These are phyloP conservation scores for Barnettozyma botsteinii DNA, from an alignment of 805 yeast genomes.

Conservation along the genomic window DNA sequence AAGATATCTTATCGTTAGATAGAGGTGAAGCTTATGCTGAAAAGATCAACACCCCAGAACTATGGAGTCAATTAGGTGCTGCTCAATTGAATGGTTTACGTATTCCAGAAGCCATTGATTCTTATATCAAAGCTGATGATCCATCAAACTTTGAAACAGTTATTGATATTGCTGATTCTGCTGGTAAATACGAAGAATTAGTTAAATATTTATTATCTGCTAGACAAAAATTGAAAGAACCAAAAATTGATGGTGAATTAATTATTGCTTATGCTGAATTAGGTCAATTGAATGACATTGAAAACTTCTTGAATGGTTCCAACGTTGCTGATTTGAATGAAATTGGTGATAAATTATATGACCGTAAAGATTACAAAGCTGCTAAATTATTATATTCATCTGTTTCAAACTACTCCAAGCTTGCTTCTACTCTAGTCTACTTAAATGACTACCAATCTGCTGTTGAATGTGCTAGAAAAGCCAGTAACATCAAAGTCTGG, in stretches of 20 bases:
- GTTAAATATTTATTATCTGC: slow-evolving; percentile 86
- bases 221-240: slow-evolving; percentile 84
- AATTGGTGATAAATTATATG: slow-evolving; percentile 89
- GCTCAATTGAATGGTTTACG: slow-evolving; percentile 94
- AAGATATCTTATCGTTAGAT: slow-evolving; percentile 88
- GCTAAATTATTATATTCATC: slow-evolving; percentile 83
- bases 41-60: slow-evolving; percentile 73
- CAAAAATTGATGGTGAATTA: slow-evolving; percentile 87
- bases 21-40: slow-evolving; percentile 93
- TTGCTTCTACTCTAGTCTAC: slow-evolving; percentile 94
- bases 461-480: slow-evolving; percentile 98
- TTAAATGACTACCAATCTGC: slow-evolving; percentile 92
- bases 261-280: slow-evolving; percentile 81
- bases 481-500: slow-evolving; percentile 91
- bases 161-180: slow-evolving; percentile 91
- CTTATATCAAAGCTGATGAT: slow-evolving; percentile 88
- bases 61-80: slow-evolving; percentile 93
- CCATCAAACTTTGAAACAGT: slow-evolving; percentile 87
- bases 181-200: slow-evolving; percentile 93
- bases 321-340: slow-evolving; percentile 90
- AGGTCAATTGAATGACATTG: slow-evolving; percentile 72
- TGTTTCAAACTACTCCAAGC: slow-evolving; percentile 89
- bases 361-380: slow-evolving; percentile 78
- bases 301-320: slow-evolving; percentile 73
- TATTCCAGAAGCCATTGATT: slow-evolving; percentile 83